Evolutionary conservation across 2,329 filamentous ascomycete species (phyloP), one percentile per base, ranked within the genome.

Genomic region (Albophoma yamanashiensis): DNA sequence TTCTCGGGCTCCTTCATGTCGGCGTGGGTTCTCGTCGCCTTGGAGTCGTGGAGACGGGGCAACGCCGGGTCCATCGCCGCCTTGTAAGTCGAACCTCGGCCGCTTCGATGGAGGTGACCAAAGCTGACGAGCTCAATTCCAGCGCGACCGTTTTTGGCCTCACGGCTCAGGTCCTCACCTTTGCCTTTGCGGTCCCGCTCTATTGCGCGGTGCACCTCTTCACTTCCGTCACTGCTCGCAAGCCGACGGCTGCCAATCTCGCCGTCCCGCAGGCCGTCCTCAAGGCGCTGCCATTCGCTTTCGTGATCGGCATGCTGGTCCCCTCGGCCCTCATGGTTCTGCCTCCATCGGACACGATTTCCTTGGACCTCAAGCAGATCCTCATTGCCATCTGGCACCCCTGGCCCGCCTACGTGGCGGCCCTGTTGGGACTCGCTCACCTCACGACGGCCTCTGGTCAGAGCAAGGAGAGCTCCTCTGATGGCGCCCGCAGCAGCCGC

Each of bases 31-130:
- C 59, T 66, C 17, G 58, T 64, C 9, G 62, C 62, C 45, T 58
- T 66, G 34, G 65, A 66, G 59, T 63, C 65, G 47, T 65, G 65
- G 65, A 60, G 65, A 43, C 53, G 39, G 8, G 65, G 64, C 22
- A 64, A 58, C 22, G 55, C 56, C 11, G 53, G 63, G 43, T 62
- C 62, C 11, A 25, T 59, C 2, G 61, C 61, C 27, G 63, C 62
- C 20, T 61, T 64, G 65, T 66, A 59, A 59, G 65, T 59, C 3
- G 2, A 43, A 27, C 36, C 42, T 36, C 25, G 38, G 22, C 7
- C 25, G 8, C 38, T 9, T 43, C 20, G 34, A 14, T 9, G 47
- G 25, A 31, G 14, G 25, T 17, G 25, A 17, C 8, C 47, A 4
- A 8, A 20, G 47, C 47, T 50, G 25, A 50, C 25, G 25, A 20